Conservation (phyloP, 2,329 filamentous ascomycete species). For the Xylariales sp. region DNA sequence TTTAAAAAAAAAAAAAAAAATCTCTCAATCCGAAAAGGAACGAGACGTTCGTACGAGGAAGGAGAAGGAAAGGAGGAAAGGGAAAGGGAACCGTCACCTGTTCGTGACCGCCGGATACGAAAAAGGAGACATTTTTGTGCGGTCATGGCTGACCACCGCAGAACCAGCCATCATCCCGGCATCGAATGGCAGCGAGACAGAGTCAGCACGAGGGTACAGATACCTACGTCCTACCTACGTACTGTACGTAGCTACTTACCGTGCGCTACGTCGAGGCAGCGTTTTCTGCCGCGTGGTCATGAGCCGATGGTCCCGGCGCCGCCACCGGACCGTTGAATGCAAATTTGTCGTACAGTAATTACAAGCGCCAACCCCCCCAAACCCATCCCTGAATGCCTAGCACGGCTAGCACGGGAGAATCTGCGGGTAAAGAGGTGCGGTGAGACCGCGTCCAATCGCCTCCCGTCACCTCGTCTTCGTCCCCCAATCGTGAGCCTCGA, state of each 20-base stretch:
- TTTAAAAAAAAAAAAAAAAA: background rate
- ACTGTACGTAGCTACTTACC: conserved; percentile 6
- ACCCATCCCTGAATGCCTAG: conserved; percentile 35
- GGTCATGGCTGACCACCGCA: conserved; percentile 7
- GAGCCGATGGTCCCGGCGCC: conserved; percentile 34
- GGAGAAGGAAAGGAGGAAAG: background rate
- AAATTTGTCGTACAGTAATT: conserved; percentile 32
- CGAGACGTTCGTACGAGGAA: background rate
- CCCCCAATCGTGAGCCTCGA: conserved; percentile 25
- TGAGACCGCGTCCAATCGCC: conserved; percentile 33
- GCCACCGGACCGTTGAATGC: conserved; percentile 31
- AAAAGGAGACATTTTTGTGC: conserved; percentile 21
- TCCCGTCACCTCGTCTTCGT: conserved; percentile 4
- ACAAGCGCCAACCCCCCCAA: background rate
- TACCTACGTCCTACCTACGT: background rate
- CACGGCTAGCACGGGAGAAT: conserved; percentile 38
- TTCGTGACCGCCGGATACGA: conserved; percentile 23
- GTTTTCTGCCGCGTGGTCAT: conserved; percentile 31
- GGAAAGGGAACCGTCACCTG: background rate
- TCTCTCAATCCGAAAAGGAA: conserved; percentile 10
- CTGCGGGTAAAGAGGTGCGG: conserved; percentile 38
- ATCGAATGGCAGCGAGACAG: background rate
- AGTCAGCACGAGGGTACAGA: background rate
- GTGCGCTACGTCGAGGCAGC: conserved; percentile 1
- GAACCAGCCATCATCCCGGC: conserved; percentile 13